Conservation (phyloP, 1,284 basidiomycete species). For the Sporisorium iseilematis-ciliati region DNA sequence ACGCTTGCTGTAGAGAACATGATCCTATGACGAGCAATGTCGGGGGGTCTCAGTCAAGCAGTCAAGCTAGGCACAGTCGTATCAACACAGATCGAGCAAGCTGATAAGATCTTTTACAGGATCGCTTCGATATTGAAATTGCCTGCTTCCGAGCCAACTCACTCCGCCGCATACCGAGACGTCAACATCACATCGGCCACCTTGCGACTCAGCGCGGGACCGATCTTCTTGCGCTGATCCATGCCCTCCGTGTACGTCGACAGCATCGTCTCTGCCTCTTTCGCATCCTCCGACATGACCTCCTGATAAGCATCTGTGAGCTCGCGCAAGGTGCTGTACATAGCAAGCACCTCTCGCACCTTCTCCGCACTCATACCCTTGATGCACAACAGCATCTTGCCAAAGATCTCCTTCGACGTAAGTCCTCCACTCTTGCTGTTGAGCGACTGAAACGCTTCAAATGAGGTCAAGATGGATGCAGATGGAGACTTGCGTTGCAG, state of each 20-base stretch:
- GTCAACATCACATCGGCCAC: slow-evolving; percentile 39
- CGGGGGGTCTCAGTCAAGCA: neutral
- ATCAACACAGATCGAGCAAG: neutral
- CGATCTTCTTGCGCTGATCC: slow-evolving; percentile 53
- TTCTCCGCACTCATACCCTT: slow-evolving; percentile 74
- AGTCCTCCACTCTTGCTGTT: slow-evolving; percentile 72
- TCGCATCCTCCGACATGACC: slow-evolving; percentile 21
- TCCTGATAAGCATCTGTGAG: slow-evolving; percentile 71
- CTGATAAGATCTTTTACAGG: no score
- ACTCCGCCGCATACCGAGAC: slow-evolving; percentile 24
- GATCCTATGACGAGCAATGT: neutral
- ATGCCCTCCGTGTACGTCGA: slow-evolving; percentile 27
- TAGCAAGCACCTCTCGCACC: slow-evolving; percentile 71
- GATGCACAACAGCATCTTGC: slow-evolving; percentile 73
- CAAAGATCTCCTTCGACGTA: slow-evolving; percentile 72
- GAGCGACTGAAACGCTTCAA: slow-evolving; percentile 72
- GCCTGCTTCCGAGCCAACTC: neutral
- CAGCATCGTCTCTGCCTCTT: slow-evolving; percentile 27
- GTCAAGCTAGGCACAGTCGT: no score
- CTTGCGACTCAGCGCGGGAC: slow-evolving; percentile 48
- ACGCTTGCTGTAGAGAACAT: neutral
- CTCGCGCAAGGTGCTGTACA: slow-evolving; percentile 72
- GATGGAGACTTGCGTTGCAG: slow-evolving; percentile 68
- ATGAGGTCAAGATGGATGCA: slow-evolving; percentile 71
- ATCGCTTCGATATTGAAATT: neutral